A percentile compares a stretch with the other conserved stretches of the same genome.
Evolutionary conservation across 495 filamentous ascomycete species (phyloP).

Genomic region (Penicillium canescens): DNA sequence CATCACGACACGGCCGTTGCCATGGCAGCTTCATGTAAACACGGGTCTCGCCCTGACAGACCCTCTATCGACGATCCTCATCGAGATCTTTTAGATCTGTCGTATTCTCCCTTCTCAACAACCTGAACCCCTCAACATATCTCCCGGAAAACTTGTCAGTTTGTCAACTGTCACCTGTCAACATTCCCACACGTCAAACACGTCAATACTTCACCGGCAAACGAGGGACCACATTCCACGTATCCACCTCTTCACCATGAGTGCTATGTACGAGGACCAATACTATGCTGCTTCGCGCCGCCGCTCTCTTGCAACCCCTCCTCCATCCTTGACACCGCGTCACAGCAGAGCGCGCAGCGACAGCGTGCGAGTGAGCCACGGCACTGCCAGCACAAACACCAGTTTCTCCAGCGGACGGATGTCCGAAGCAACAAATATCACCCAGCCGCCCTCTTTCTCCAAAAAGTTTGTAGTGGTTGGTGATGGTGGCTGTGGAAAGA

Average conservation of each 20-base stretch:
- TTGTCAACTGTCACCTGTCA: background rate
- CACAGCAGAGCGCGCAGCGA: slow-evolving; percentile 56
- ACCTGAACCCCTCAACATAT: slow-evolving; percentile 3
- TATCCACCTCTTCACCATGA: slow-evolving; percentile 29
- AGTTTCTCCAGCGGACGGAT: slow-evolving; percentile 63
- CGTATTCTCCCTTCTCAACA: slow-evolving; percentile 8
- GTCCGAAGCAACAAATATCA: slow-evolving; percentile 81
- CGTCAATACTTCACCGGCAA: background rate
- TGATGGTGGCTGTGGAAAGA: slow-evolving; percentile 98
- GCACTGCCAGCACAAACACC: slow-evolving; percentile 79
- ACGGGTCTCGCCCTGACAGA: slow-evolving; percentile 26
- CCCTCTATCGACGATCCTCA: slow-evolving; percentile 24
- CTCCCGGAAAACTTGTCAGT: background rate
- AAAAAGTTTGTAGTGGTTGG: slow-evolving; percentile 99
- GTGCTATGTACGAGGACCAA: slow-evolving; percentile 50
- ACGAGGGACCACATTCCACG: slow-evolving; percentile 21
- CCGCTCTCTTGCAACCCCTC: slow-evolving; percentile 49
- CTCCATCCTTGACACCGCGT: slow-evolving; percentile 46
- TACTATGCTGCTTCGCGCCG: slow-evolving; percentile 51
- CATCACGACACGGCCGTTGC: slow-evolving; percentile 38
- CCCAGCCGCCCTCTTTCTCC: slow-evolving; percentile 85
- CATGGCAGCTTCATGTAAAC: slow-evolving; percentile 49
- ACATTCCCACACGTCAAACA: too few species aligned
- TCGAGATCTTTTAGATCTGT: slow-evolving; percentile 25
- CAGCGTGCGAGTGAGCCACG: slow-evolving; percentile 69